Evolutionary conservation across 345 rosid genomes (phyloP).

Genomic region (Eucalyptus marginata): DNA sequence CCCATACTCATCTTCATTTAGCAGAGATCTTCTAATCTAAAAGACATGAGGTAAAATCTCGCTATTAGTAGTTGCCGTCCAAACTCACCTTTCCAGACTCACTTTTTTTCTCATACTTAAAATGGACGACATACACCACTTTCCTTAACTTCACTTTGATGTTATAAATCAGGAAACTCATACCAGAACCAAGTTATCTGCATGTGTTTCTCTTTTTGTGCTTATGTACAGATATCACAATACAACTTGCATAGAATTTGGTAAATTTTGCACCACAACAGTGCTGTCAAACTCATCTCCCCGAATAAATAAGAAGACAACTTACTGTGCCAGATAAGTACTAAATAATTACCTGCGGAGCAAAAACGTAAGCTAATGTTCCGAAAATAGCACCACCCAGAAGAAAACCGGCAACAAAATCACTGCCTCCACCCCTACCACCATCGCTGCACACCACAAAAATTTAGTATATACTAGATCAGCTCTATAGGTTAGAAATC

Average conservation of each 20-base stretch:
- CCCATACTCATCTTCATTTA: constrained; percentile 77
- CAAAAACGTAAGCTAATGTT: constrained; percentile 62
- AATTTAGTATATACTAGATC: neutral
- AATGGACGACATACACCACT: neutral
- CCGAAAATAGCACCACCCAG: constrained; percentile 88
- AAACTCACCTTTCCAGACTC: neutral
- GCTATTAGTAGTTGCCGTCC: neutral
- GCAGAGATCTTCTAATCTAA: constrained; percentile 70
- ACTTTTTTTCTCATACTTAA: neutral
- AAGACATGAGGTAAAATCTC: neutral
- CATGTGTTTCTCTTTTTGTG: neutral
- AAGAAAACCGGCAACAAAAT: constrained; percentile 81
- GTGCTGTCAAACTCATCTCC: neutral
- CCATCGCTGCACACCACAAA: constrained; percentile 29
- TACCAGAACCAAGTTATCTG: neutral
- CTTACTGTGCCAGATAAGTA: neutral
- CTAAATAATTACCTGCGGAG: constrained; percentile 59
- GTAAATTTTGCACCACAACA: neutral
- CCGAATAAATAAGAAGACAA: neutral
- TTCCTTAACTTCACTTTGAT: neutral
- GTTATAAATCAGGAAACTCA: neutral
- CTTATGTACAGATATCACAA: neutral
- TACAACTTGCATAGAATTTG: neutral
- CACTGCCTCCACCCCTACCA: constrained; percentile 42
- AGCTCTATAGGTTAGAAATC: neutral